Base-by-base conservation (phyloP, 495 filamentous ascomycete genomes). In the Aspergillus wentii region DNA sequence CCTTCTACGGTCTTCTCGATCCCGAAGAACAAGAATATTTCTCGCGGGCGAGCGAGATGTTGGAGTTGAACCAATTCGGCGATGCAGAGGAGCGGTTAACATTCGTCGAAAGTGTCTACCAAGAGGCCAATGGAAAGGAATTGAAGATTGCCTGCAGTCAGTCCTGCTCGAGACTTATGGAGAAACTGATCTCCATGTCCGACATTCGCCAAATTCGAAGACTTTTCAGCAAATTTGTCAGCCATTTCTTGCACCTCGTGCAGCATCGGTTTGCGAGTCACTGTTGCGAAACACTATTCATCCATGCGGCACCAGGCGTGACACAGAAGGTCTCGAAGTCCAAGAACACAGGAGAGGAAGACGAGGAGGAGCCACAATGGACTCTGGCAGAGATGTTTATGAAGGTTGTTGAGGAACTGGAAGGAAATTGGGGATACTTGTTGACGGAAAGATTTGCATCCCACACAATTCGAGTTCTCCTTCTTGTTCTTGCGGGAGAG, bases 191-290 rank as follows among this genome's bases (percentile, higher is more conserved):
- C 40, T 64, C 87, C 26, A 68, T 94, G 50, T 91, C 88, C 22
- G 82, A 80, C 33, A 73, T 81, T 30, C 66, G 63, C 20, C 94
- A 98, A 61, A 79, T 96, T 46, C 94, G 94, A 64, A 72, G 69
- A 30, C 58, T 97, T 17, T 96, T 95, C 57, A 72, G 72, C 39
- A 84, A 83, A 31, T 95, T 97, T 54, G 76, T 72, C 28, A 83
- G 85, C n/a, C 83, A 97, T 52, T 96, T 95, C 62, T 58, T 94
- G 35, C 78, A 86, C 50, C 73, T 96, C 19, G 78, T 95, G 16
- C 89, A 92, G 51, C 92, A 98, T 59, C 83, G 90, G 18, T 98
- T 98, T 54, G 92, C 92, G 3, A 88, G 86, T 35, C 92, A 98
- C 63, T 97, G 90, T 56, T 96, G 91, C 60, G 92, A 98, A 66